phyloP scores from a whole-genome alignment of 805 yeast genomes.

The Saccharomycopsis synnaedendra region DNA sequence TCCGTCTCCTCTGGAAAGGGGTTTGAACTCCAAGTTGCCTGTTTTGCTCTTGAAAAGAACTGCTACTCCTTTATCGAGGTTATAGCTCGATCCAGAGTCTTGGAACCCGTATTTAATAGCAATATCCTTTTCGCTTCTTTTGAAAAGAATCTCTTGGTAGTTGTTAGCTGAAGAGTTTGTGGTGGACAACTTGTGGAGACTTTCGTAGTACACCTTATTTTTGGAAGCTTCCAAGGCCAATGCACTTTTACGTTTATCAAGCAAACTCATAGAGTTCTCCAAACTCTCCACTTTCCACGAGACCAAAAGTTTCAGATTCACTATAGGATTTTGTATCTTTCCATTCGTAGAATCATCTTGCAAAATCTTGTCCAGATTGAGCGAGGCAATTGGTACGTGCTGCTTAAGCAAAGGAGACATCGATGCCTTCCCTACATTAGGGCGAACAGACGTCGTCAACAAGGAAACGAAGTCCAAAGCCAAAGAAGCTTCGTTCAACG shows the following conservation, averaged over 20 bases:
- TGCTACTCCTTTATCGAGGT: slow-evolving; percentile 64
- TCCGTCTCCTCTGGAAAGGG: slow-evolving; percentile 20
- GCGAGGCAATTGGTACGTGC: slow-evolving; percentile 64
- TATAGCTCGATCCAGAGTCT: slow-evolving; percentile 76
- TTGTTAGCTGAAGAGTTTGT: slow-evolving; percentile 20
- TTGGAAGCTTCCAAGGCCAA: slow-evolving; percentile 42
- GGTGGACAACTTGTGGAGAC: slow-evolving; percentile 27
- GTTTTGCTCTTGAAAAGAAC: slow-evolving; percentile 30
- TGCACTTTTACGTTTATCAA: slow-evolving; percentile 39
- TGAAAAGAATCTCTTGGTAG: slow-evolving; percentile 53
- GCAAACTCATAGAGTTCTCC: slow-evolving; percentile 37
- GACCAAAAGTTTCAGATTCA: slow-evolving; percentile 33
- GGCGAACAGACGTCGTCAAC: slow-evolving; percentile 67
- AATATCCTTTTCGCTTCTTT: slow-evolving; percentile 39
- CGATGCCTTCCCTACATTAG: slow-evolving; percentile 77
- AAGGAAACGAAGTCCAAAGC: slow-evolving; percentile 82
- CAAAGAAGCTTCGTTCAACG: slow-evolving; percentile 81
- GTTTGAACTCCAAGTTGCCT: slow-evolving; percentile 17
- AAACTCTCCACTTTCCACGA: slow-evolving; percentile 84
- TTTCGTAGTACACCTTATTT: slow-evolving; percentile 64
- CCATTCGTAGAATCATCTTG: neutral
- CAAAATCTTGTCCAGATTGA: slow-evolving; percentile 34
- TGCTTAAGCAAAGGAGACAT: slow-evolving; percentile 78
- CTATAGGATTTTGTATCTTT: slow-evolving; percentile 7
- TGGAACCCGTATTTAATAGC: slow-evolving; percentile 87